Percentiles rank a stretch among this genome's conserved stretches.
Evolutionary conservation across 257 asterid genomes (phyloP).

Genomic region (Agastache rugosa): DNA sequence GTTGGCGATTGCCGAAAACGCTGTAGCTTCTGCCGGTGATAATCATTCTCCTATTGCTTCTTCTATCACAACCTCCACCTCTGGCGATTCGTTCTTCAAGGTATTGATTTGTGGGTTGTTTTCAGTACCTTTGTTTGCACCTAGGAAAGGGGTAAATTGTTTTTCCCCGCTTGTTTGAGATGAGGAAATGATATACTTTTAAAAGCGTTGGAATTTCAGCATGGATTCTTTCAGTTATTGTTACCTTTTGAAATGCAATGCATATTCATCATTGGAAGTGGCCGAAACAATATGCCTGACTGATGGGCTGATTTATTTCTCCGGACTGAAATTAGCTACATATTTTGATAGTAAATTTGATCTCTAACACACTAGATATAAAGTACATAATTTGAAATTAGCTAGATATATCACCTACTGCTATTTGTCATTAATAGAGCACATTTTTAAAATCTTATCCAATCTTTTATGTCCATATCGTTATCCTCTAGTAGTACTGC

Average conservation of each 20-base stretch:
- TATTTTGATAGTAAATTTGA: too few species aligned
- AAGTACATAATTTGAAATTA: too few species aligned
- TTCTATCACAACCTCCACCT: constrained; percentile 26
- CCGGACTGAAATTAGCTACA: not conserved
- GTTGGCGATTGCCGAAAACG: constrained; percentile 29
- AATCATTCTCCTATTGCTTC: constrained; percentile 42
- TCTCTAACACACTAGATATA: too few species aligned
- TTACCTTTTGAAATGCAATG: not conserved
- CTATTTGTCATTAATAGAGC: not conserved
- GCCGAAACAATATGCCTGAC: not conserved
- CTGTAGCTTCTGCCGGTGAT: constrained; percentile 40
- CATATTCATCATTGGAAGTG: not conserved
- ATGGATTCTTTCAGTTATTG: not conserved
- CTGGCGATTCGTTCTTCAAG: constrained; percentile 56
- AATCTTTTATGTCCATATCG: not conserved
- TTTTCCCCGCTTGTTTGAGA: not conserved
- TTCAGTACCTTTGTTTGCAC: not conserved
- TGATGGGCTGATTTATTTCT: not conserved
- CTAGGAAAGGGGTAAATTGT: not conserved
- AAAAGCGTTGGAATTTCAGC: not conserved
- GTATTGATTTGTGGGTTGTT: constrained; percentile 51
- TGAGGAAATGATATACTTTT: not conserved
- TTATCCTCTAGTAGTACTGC: not conserved
- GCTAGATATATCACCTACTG: not conserved
- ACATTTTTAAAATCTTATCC: not conserved